A percentile compares a stretch with the other conserved stretches of the same genome.
phyloP scores from a whole-genome alignment of 306 rosid species.

The Ceratonia siliqua region DNA sequence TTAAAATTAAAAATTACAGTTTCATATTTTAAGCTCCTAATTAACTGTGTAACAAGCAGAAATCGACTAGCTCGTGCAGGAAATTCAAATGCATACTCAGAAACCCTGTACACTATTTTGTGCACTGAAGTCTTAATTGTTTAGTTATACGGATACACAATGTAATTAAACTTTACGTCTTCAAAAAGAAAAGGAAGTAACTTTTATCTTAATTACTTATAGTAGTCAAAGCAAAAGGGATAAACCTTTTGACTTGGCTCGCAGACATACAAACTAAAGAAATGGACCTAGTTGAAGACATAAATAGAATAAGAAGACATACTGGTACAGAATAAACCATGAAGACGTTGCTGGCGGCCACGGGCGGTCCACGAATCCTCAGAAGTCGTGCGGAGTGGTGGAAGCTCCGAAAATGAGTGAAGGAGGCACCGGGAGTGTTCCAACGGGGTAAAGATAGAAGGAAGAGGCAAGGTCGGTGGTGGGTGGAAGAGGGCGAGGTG shows the following conservation, averaged over 20 bases:
- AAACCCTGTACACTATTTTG: background rate
- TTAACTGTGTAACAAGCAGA: background rate
- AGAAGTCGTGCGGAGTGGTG: background rate
- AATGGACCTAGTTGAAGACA: background rate
- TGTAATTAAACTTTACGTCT: background rate
- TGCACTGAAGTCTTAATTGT: background rate
- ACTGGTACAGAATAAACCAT: conserved; percentile 50
- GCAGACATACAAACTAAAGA: background rate
- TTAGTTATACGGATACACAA: background rate
- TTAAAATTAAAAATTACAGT: background rate
- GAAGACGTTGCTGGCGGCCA: conserved; percentile 40
- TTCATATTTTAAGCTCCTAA: background rate
- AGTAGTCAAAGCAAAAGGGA: background rate
- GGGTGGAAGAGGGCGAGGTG: background rate
- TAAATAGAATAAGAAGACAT: conserved; percentile 8
- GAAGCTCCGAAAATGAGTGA: conserved; percentile 24
- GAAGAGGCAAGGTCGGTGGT: conserved; percentile 31
- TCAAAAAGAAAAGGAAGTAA: background rate
- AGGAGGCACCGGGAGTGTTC: background rate
- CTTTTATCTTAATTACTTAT: background rate
- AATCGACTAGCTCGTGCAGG: background rate
- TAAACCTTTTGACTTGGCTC: background rate
- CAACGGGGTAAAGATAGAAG: conserved; percentile 30
- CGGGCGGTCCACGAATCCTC: conserved; percentile 30
- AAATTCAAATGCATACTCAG: background rate